Evolutionary conservation across 2,329 filamentous ascomycete genomes (phyloP).

Genomic region (Stromatinia cepivora): DNA sequence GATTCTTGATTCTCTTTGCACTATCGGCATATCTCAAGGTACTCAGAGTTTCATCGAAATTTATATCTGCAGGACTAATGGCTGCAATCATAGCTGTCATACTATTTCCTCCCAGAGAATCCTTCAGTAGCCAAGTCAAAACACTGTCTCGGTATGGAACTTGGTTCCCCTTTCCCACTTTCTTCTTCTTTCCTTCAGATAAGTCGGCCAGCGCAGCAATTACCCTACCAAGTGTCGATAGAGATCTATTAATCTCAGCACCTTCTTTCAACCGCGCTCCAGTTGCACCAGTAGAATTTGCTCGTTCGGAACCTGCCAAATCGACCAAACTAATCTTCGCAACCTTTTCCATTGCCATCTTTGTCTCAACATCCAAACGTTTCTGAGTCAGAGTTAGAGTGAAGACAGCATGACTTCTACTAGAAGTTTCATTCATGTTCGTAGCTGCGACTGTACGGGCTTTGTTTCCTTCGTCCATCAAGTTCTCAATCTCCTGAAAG

Average conservation of each 20-base stretch:
- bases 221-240: constrained; percentile 94
- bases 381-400: constrained; percentile 96
- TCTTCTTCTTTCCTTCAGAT: constrained; percentile 81
- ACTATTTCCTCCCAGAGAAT: constrained; percentile 95
- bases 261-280: constrained; percentile 95
- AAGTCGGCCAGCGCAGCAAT: constrained; percentile 94
- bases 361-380: constrained; percentile 84
- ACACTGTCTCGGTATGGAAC: constrained; percentile 98
- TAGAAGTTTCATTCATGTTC: constrained; percentile 99
- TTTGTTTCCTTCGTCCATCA: constrained; percentile 99
- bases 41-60: constrained; percentile 96
- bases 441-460: constrained; percentile 95
- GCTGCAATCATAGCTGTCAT: constrained; percentile 99
- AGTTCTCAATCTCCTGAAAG: constrained; percentile 91
- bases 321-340: constrained; percentile 98
- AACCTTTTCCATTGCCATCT: constrained; percentile 96
- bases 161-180: constrained; percentile 65
- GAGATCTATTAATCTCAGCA: constrained; percentile 95
- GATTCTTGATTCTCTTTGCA: constrained; percentile 99
- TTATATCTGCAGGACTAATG: constrained; percentile 97
- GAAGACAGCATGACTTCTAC: constrained; percentile 97
- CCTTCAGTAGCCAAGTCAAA: constrained; percentile 93
- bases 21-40: constrained; percentile 96
- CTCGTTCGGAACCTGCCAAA: constrained; percentile 94
- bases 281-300: constrained; percentile 94